Percentiles rank a stretch among this genome's conserved stretches.
Conservation (phyloP, 164 flowering plant genomes). For the Taxillus chinensis region DNA sequence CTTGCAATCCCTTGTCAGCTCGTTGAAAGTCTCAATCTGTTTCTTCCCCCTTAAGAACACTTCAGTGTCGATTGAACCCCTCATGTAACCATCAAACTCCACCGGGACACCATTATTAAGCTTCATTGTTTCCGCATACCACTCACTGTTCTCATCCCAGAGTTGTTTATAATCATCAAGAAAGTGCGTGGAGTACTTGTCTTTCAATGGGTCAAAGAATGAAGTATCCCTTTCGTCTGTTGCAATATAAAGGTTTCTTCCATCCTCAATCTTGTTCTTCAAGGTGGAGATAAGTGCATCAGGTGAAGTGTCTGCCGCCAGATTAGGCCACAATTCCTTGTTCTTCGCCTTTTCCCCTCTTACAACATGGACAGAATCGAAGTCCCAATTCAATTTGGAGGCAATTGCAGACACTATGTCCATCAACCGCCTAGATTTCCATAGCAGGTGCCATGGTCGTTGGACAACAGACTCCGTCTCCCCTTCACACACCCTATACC, state of each 20-base stretch:
- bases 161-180: slow-evolving; percentile 79
- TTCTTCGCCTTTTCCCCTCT: slow-evolving; percentile 83
- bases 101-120: slow-evolving; percentile 65
- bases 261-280: slow-evolving; percentile 65
- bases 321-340: slow-evolving; percentile 60
- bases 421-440: slow-evolving; percentile 70
- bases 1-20: slow-evolving; percentile 72
- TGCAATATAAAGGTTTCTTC: slow-evolving; percentile 68
- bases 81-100: slow-evolving; percentile 93
- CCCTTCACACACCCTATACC: slow-evolving; percentile 96
- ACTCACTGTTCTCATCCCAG: slow-evolving; percentile 81
- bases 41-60: slow-evolving; percentile 88
- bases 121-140: slow-evolving; percentile 62
- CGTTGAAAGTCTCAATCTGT: slow-evolving; percentile 89
- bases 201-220: slow-evolving; percentile 76
- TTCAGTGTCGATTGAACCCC: slow-evolving; percentile 71
- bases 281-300: slow-evolving; percentile 54
- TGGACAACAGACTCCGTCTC: slow-evolving; percentile 74
- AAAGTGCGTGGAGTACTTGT: slow-evolving; percentile 72
- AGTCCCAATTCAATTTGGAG: slow-evolving; percentile 59
- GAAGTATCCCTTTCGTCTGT: slow-evolving; percentile 65
- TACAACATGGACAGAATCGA: slow-evolving; percentile 71
- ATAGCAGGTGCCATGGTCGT: slow-evolving; percentile 81
- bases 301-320: slow-evolving; percentile 62
- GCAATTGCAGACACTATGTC: slow-evolving; percentile 55